phyloP scores from a whole-genome alignment of 2,329 filamentous ascomycete genomes.

The Fusarium sp. region DNA sequence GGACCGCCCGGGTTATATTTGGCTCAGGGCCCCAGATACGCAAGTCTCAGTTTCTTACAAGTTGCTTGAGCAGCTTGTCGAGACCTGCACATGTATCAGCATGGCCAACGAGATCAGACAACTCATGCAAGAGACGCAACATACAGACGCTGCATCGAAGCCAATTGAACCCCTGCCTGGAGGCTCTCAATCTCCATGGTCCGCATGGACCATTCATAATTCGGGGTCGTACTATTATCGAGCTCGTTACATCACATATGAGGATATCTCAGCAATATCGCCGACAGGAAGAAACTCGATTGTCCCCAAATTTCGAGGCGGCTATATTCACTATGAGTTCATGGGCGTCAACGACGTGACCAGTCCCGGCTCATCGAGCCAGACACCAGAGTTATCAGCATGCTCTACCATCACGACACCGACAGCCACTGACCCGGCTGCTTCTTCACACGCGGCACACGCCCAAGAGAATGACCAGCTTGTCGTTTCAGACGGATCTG shows the following conservation, averaged over 20 bases:
- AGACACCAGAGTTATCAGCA: conserved; percentile 15
- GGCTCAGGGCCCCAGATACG: conserved; percentile 1
- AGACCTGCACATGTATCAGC: conserved; percentile 4
- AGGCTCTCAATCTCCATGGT: conserved; percentile 23
- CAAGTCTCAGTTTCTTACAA: background rate
- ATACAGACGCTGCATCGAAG: conserved; percentile 9
- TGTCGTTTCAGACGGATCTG: conserved; percentile 1
- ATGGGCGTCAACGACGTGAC: conserved; percentile 15
- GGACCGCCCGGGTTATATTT: conserved; percentile 28
- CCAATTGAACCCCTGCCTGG: conserved; percentile 1
- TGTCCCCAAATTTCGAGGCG: conserved; percentile 26
- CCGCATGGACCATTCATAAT: conserved; percentile 29
- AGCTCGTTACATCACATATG: conserved; percentile 35
- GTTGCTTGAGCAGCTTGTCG: background rate
- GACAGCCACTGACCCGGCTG: background rate
- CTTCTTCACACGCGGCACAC: background rate
- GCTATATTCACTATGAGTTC: conserved; percentile 41
- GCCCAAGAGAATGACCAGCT: conserved; percentile 9
- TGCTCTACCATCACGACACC: conserved; percentile 22
- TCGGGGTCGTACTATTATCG: conserved; percentile 36
- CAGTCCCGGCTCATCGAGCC: background rate
- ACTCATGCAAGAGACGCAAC: conserved; percentile 4
- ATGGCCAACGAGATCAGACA: conserved; percentile 8
- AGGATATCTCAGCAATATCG: conserved; percentile 21
- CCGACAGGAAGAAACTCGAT: conserved; percentile 35